Percentiles rank a stretch among this genome's conserved stretches.
phyloP scores from a whole-genome alignment of 2,329 filamentous ascomycete genomes.

The Mycosphaerella arachidis region DNA sequence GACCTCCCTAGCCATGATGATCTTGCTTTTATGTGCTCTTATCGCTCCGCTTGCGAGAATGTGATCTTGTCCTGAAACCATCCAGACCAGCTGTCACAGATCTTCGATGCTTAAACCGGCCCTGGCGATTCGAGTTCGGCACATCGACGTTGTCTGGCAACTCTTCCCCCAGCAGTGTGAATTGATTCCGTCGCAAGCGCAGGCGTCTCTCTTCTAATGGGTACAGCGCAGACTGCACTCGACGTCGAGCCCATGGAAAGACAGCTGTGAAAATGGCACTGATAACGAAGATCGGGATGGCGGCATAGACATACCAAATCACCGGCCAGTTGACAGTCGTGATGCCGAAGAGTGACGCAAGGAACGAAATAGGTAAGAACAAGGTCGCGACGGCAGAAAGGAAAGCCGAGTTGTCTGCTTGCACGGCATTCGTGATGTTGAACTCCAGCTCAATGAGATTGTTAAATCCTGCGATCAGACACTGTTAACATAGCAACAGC shows the following conservation, averaged over 20 bases:
- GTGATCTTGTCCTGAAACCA: background rate
- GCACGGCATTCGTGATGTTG: constrained; percentile 36
- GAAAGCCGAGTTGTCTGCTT: constrained; percentile 34
- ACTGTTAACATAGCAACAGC: background rate
- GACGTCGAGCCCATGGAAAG: constrained; percentile 27
- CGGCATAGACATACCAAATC: constrained; percentile 33
- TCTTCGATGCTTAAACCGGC: constrained; percentile 11
- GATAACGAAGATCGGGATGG: constrained; percentile 31
- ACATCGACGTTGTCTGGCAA: constrained; percentile 29
- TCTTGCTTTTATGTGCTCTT: background rate
- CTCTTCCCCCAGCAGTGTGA: constrained; percentile 35
- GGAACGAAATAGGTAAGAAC: constrained; percentile 34
- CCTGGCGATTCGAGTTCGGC: constrained; percentile 8
- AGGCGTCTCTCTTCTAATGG: constrained; percentile 25
- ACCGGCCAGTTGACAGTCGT: constrained; percentile 31
- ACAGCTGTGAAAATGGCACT: constrained; percentile 27
- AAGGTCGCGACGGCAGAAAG: constrained; percentile 33
- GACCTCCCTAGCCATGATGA: background rate
- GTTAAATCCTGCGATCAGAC: constrained; percentile 26
- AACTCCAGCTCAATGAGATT: constrained; percentile 39
- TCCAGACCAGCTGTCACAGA: background rate
- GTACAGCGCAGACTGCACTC: constrained; percentile 27
- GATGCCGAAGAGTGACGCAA: constrained; percentile 35
- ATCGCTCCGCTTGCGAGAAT: background rate
- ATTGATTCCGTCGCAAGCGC: constrained; percentile 26